Evolutionary conservation across 495 filamentous ascomycete genomes (phyloP).

Genomic region (Hyaloscypha finlandica): DNA sequence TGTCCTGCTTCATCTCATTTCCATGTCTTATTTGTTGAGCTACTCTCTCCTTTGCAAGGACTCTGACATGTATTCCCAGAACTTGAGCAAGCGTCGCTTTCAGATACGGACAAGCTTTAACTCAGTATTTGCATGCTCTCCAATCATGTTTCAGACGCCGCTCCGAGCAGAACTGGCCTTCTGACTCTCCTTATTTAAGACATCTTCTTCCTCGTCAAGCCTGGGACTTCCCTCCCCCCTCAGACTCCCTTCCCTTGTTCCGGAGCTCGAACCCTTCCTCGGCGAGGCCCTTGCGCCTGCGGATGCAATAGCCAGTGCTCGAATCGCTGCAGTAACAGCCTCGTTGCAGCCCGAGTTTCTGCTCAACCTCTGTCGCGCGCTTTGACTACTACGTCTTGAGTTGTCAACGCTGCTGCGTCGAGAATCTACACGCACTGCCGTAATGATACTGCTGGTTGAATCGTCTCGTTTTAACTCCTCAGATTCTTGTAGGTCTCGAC

Average conservation of each 20-base stretch:
- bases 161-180: background rate
- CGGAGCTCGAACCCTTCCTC: background rate
- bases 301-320: slow-evolving; percentile 13
- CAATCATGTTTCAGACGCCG: background rate
- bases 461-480: slow-evolving; percentile 9
- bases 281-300: background rate
- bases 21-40: background rate
- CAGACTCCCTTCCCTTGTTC: background rate
- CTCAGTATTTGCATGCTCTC: background rate
- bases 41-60: background rate
- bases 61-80: background rate
- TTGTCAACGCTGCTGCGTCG: slow-evolving; percentile 8
- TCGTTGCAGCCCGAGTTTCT: slow-evolving; percentile 13
- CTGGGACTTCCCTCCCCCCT: background rate
- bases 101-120: background rate
- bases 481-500: background rate
- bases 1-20: background rate
- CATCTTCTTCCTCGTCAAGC: background rate
- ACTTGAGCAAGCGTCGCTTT: too few relatives aligned
- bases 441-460: slow-evolving; percentile 23
- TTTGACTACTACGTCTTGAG: slow-evolving; percentile 1
- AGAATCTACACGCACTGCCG: slow-evolving; percentile 1
- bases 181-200: background rate
- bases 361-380: slow-evolving; percentile 3
- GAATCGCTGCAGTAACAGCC: slow-evolving; percentile 21